phyloP scores from a whole-genome alignment of 2,329 filamentous ascomycete genomes.

The Neofusicoccum umdonicola region DNA sequence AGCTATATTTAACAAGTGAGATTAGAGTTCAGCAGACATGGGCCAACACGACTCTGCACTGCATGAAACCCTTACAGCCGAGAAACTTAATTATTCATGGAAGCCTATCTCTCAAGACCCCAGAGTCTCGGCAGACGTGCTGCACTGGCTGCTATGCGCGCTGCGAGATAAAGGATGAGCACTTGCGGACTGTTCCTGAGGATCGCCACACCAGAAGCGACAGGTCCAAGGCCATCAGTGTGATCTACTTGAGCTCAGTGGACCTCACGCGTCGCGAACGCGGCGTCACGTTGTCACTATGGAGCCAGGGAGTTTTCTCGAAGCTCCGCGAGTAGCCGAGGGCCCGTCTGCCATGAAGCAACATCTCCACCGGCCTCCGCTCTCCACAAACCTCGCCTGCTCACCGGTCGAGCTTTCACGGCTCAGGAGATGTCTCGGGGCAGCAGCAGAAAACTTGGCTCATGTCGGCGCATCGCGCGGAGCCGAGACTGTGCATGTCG shows the following conservation, averaged over 20 bases:
- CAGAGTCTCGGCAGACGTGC: background rate
- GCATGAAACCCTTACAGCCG: background rate
- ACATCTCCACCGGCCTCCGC: background rate
- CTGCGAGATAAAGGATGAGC: background rate
- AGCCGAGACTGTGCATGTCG: background rate
- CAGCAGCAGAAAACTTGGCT: background rate
- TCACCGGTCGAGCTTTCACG: background rate
- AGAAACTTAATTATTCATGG: background rate
- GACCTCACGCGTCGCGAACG: background rate
- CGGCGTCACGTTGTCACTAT: constrained; percentile 7
- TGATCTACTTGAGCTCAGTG: background rate
- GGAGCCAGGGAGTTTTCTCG: background rate
- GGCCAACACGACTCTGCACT: background rate
- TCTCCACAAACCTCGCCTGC: background rate
- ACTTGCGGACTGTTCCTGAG: background rate
- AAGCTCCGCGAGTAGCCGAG: constrained; percentile 8
- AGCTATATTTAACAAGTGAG: background rate
- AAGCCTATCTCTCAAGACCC: background rate
- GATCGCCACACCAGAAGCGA: background rate
- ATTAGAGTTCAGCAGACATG: background rate
- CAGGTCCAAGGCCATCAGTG: background rate
- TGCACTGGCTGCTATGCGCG: background rate
- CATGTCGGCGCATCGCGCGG: background rate
- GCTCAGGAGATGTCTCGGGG: constrained; percentile 7
- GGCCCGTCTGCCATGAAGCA: background rate